Base-by-base conservation (phyloP, 2,329 filamentous ascomycete genomes). In the Pseudocercospora pini-densiflorae region DNA sequence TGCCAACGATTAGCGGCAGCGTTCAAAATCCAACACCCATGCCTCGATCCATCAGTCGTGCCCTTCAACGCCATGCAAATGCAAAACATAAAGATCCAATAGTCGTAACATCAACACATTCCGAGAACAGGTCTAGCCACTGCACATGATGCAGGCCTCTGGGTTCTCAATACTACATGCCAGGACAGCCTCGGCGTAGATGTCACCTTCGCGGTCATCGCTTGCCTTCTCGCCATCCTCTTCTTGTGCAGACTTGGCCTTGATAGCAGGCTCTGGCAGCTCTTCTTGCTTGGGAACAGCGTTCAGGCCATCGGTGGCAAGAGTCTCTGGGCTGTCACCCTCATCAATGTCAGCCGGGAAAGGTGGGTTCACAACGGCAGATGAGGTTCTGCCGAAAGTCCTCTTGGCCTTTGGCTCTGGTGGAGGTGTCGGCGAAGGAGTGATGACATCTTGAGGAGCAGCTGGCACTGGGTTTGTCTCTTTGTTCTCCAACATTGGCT, bases 141-240 rank as follows among this genome's bases (percentile, higher is more conserved):
- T 96, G 89, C 95, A 99, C 95, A 99, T 98, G 71, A 97, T 79
- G 79, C 95, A 99, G 57, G 90, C 86, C 79, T 99, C 95, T 73
- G 91, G 93, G 84, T 98, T 97, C 78, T 98, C 94, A 80, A 99
- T 98, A 82, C 94, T 97, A 85, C 95, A 99, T 75, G 90, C 88
- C 78, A 99, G 84, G 16, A 92, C 94, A 65, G 94, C 92, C 73
- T 98, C 92, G 0, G 94, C 94, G 81, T 97, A 99, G 74, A 99
- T 99, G 78, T 99, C 94, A 59, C 88, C 88, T 79, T 97, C 94
- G 10, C 92, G 88, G 72, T 90, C 89, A 70, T 90, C 87, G 75
- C 86, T 93, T 69, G 90, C 88, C 24, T 88, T 85, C 65, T 90
- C 87, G 54, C 86, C 86, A 74, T 96, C 93, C 77, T 97, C 93